phyloP scores from a whole-genome alignment of 768 basidiomycete genomes.

The Termitomyces sp. region DNA sequence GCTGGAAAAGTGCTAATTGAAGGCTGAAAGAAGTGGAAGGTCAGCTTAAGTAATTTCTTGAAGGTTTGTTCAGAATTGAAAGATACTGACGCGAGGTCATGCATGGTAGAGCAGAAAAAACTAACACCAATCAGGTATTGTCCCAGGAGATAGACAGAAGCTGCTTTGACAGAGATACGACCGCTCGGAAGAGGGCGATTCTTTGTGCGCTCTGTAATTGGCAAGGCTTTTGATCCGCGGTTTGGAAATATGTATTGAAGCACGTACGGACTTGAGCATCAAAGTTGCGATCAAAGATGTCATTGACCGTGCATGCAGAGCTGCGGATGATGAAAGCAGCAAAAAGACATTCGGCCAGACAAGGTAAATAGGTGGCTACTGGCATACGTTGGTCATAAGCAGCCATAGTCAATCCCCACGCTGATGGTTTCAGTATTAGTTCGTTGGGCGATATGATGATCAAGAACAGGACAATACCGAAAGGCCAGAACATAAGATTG shows the following conservation, averaged over 20 bases:
- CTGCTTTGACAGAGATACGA: slow-evolving; percentile 37
- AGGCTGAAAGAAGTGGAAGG: background rate
- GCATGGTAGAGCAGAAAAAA: slow-evolving; percentile 29
- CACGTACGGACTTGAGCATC: slow-evolving; percentile 45
- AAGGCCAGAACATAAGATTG: slow-evolving; percentile 48
- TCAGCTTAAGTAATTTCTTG: background rate
- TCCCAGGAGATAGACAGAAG: slow-evolving; percentile 33
- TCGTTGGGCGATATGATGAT: background rate
- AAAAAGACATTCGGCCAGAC: slow-evolving; percentile 29
- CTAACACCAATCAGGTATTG: slow-evolving; percentile 35
- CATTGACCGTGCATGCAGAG: slow-evolving; percentile 51
- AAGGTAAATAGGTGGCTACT: background rate
- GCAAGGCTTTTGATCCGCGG: background rate
- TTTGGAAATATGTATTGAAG: too few species aligned
- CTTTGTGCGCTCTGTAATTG: slow-evolving; percentile 38
- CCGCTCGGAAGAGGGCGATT: slow-evolving; percentile 44
- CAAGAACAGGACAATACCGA: slow-evolving; percentile 27
- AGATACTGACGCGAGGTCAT: slow-evolving; percentile 16
- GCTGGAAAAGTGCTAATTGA: slow-evolving; percentile 4
- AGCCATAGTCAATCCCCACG: slow-evolving; percentile 2
- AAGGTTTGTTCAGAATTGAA: too few species aligned
- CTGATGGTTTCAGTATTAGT: background rate
- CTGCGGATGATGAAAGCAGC: slow-evolving; percentile 37
- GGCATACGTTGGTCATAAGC: background rate
- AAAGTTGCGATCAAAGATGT: slow-evolving; percentile 46